A percentile compares a stretch with the other conserved stretches of the same genome.
These are phyloP conservation scores for Aureobasidium sp. DNA, from an alignment of 2,329 filamentous ascomycete genomes.

Conservation along the genomic window DNA sequence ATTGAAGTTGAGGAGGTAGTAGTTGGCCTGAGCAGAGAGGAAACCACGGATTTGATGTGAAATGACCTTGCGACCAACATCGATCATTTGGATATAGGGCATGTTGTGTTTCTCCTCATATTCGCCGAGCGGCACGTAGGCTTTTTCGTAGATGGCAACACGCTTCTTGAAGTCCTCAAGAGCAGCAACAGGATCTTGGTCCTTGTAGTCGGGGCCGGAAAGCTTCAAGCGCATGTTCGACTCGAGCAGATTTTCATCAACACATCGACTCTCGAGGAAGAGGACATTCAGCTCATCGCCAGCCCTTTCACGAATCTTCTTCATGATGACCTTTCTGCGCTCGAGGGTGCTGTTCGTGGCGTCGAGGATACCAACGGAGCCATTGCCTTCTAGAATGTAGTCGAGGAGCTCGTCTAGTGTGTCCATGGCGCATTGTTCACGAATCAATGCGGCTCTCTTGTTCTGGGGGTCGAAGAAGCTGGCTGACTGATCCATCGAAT, in stretches of 20 bases:
- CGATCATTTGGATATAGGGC: slow-evolving; percentile 96
- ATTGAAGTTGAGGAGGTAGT: slow-evolving; percentile 95
- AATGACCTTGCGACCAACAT: slow-evolving; percentile 89
- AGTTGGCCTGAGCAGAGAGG: slow-evolving; percentile 82
- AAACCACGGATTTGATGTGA: slow-evolving; percentile 88
- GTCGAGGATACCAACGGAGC: slow-evolving; percentile 89
- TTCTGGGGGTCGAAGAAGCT: slow-evolving; percentile 92
- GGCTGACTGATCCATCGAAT: slow-evolving; percentile 42
- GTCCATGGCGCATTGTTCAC: slow-evolving; percentile 86
- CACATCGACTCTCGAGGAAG: slow-evolving; percentile 90
- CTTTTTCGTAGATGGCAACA: slow-evolving; percentile 86
- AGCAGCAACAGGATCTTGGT: slow-evolving; percentile 79
- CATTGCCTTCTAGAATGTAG: slow-evolving; percentile 73
- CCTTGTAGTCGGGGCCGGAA: slow-evolving; percentile 89
- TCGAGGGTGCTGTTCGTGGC: slow-evolving; percentile 93
- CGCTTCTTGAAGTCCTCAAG: slow-evolving; percentile 87
- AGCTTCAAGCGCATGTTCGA: slow-evolving; percentile 97
- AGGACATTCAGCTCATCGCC: slow-evolving; percentile 80
- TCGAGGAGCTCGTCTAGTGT: slow-evolving; percentile 88
- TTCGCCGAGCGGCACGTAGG: slow-evolving; percentile 81
- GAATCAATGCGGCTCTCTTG: slow-evolving; percentile 66
- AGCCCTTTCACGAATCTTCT: slow-evolving; percentile 55
- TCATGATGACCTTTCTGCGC: slow-evolving; percentile 71
- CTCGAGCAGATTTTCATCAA: slow-evolving; percentile 75
- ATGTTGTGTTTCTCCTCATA: slow-evolving; percentile 86